Conservation (phyloP, 1,284 basidiomycete genomes). For the Ceratobasidium sp. region DNA sequence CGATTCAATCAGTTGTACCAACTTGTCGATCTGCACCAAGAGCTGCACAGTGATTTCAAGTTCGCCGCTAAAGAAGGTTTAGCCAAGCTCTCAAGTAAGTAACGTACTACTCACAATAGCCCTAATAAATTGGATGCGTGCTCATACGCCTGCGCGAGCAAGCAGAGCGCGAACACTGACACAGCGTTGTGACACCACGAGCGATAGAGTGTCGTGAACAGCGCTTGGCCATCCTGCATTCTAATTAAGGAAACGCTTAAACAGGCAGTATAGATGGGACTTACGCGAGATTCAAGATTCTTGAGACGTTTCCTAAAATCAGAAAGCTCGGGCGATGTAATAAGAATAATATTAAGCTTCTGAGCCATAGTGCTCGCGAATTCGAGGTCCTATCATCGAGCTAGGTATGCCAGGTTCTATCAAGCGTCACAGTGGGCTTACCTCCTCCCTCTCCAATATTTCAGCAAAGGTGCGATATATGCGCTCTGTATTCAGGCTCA, state of each 20-base stretch:
- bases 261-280: slow-evolving; percentile 48
- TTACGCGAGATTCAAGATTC: slow-evolving; percentile 90
- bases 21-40: slow-evolving; percentile 96
- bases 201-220: slow-evolving; percentile 92
- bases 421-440: slow-evolving; percentile 53
- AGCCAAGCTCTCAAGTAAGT: slow-evolving; percentile 18
- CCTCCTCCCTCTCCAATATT: slow-evolving; percentile 97
- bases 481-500: slow-evolving; percentile 93
- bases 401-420: not conserved
- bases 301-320: slow-evolving; percentile 95
- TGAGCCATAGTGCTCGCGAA: slow-evolving; percentile 98
- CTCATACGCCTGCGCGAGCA: slow-evolving; percentile 97
- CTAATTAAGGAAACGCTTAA: not conserved
- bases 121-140: slow-evolving; percentile 97
- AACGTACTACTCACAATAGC: slow-evolving; percentile 78
- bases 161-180: slow-evolving; percentile 93
- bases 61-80: slow-evolving; percentile 73
- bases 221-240: slow-evolving; percentile 85
- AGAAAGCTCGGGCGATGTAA: slow-evolving; percentile 93
- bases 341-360: slow-evolving; percentile 96
- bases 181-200: slow-evolving; percentile 99
- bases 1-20: slow-evolving; percentile 97
- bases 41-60: slow-evolving; percentile 95
- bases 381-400: slow-evolving; percentile 79
- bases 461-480: slow-evolving; percentile 97